Base-by-base conservation (phyloP, 768 basidiomycete species). In the Hebeloma cylindrosporum region DNA sequence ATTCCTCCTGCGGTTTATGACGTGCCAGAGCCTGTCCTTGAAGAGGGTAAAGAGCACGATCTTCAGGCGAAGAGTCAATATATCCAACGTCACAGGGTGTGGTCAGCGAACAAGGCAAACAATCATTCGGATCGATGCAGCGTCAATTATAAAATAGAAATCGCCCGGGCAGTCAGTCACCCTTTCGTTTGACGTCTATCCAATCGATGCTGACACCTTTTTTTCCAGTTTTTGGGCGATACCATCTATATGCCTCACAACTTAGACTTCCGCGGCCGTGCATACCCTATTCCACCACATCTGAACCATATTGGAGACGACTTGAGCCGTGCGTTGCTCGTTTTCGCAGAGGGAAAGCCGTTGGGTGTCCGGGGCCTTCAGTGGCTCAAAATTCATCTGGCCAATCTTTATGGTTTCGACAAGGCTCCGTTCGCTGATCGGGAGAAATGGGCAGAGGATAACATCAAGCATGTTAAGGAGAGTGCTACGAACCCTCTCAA, bases 231-330 rank as follows among this genome's bases (percentile, higher is more conserved):
- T 76, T 71, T 94, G 39, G 80, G 82, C 43, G 95, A 96, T 54
- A 80, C 71, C 0, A 84, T 98, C 62, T 98, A 92, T 67, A 74
- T 94, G 38, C 94, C 95, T 0, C 95, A 98, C 65, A 97, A 96
- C 64, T 72, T 97, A 56, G 96, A 99, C 66, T 99, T 98, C 76
- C 83, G 95, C 48, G 96, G 96, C 6, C 85, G 95, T 40, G 93
- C 95, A 0, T 99, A 99, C 61, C 95, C 96, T 8, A 85, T 96
- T 31, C 94, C 95, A 1, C 93, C 94, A 3, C 92, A 97, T 70
- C 74, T 99, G 41, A 93, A 85, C 57, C 95, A 98, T 55, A 88
- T 97, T 43, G 94, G 95, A 7, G 92, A 99, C 62, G 95, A 99
- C 63, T 74, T 98, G 16, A 83, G 82, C 40, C 84, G 95, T 57